phyloP scores from a whole-genome alignment of 208 protist genomes.

The Borovskyia barvae region DNA sequence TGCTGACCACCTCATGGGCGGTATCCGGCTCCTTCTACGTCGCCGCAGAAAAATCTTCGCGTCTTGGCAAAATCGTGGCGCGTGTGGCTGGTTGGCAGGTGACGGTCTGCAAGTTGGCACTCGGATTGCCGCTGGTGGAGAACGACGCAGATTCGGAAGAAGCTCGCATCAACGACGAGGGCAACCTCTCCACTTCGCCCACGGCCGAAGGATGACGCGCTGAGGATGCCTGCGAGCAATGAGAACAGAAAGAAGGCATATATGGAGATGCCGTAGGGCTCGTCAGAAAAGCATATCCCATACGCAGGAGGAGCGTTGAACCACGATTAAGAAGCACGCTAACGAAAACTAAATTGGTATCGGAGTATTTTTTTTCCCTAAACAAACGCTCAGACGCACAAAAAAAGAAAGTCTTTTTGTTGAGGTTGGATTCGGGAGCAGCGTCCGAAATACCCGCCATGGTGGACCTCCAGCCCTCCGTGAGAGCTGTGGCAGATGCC shows the following conservation, averaged over 20 bases:
- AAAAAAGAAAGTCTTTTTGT: not conserved
- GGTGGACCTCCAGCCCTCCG: too few relatives aligned
- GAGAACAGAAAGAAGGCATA: not conserved
- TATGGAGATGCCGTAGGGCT: too few relatives aligned
- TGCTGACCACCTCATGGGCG: slow-evolving; percentile 42
- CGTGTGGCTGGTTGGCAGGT: slow-evolving; percentile 68
- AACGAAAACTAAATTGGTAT: slow-evolving; percentile 1
- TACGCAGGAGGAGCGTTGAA: too few relatives aligned
- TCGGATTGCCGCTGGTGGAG: slow-evolving; percentile 44
- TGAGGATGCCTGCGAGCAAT: not conserved
- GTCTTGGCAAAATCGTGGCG: slow-evolving; percentile 55
- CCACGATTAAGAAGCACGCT: not conserved
- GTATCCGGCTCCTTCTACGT: slow-evolving; percentile 46
- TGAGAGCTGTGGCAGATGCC: too few relatives aligned
- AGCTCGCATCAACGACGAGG: slow-evolving; percentile 6
- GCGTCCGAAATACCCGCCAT: too few relatives aligned
- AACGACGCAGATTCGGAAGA: not conserved
- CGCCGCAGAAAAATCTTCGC: slow-evolving; percentile 46
- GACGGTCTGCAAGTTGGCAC: slow-evolving; percentile 52
- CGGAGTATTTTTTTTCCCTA: too few relatives aligned
- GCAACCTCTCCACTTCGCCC: not conserved
- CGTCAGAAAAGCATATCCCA: too few relatives aligned
- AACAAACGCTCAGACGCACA: not conserved
- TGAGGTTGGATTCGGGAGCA: too few relatives aligned
- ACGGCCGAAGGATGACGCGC: not conserved